phyloP scores from a whole-genome alignment of 805 yeast species.

The Kodamaea restingae region DNA sequence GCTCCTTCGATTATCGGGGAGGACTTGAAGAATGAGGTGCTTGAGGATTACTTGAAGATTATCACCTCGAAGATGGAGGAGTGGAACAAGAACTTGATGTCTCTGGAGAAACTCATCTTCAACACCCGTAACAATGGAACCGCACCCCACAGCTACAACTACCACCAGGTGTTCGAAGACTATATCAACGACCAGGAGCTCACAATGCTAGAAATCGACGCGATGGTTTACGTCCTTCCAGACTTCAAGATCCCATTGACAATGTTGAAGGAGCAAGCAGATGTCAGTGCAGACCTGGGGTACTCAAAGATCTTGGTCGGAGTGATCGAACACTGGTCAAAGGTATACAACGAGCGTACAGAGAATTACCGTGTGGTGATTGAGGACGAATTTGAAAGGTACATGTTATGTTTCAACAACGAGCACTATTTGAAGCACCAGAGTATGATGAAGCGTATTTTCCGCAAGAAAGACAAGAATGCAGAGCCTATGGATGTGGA shows the following conservation, averaged over 20 bases:
- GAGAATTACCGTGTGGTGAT: conserved; percentile 56
- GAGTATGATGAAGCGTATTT: conserved; percentile 36
- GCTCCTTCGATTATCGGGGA: conserved; percentile 61
- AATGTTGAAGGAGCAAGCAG: conserved; percentile 85
- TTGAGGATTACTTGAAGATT: conserved; percentile 74
- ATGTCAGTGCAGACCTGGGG: conserved; percentile 80
- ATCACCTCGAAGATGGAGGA: conserved; percentile 72
- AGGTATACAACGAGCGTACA: conserved; percentile 57
- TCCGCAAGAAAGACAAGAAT: conserved; percentile 16
- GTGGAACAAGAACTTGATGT: conserved; percentile 72
- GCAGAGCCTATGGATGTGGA: conserved; percentile 27
- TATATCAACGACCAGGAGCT: conserved; percentile 34
- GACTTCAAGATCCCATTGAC: conserved; percentile 76
- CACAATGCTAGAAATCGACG: conserved; percentile 31
- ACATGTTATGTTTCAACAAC: conserved; percentile 40
- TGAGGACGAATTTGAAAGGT: conserved; percentile 39
- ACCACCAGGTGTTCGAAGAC: conserved; percentile 41
- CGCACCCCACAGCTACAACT: conserved; percentile 73
- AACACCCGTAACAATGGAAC: conserved; percentile 47
- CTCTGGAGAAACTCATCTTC: conserved; percentile 66
- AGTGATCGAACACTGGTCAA: conserved; percentile 68
- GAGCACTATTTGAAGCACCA: conserved; percentile 42
- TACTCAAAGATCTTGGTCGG: conserved; percentile 77
- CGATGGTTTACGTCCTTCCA: conserved; percentile 57
- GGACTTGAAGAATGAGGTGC: conserved; percentile 63